Evolutionary conservation across 345 rosid genomes (phyloP).

Genomic region (Aethionema arabicum): DNA sequence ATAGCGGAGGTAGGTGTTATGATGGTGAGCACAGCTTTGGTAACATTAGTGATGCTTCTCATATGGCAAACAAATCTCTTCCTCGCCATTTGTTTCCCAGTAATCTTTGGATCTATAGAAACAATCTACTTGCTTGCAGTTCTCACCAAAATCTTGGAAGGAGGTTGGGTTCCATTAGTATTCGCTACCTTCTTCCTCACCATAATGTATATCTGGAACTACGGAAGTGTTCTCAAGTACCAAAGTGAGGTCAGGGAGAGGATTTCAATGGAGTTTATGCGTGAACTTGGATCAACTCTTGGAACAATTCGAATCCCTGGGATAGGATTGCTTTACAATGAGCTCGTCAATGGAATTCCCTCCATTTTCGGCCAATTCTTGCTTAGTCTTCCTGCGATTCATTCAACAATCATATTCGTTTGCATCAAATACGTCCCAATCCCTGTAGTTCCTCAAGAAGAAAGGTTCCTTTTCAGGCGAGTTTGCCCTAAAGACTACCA

Average conservation of each 20-base stretch:
- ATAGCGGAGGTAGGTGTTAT: slow-evolving; percentile 98
- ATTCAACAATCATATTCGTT: slow-evolving; percentile 80
- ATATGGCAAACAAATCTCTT: slow-evolving; percentile 90
- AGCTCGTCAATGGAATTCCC: slow-evolving; percentile 91
- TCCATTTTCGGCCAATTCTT: slow-evolving; percentile 86
- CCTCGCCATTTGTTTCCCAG: slow-evolving; percentile 75
- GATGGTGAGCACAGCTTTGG: slow-evolving; percentile 82
- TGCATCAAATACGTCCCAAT: slow-evolving; percentile 95
- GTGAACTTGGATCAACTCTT: slow-evolving; percentile 76
- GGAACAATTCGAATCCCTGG: slow-evolving; percentile 89
- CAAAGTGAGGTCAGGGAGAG: slow-evolving; percentile 85
- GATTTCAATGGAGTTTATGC: slow-evolving; percentile 84
- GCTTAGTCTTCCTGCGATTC: slow-evolving; percentile 84
- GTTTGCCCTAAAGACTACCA: slow-evolving; percentile 94
- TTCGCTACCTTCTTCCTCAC: slow-evolving; percentile 71
- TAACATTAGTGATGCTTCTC: slow-evolving; percentile 89
- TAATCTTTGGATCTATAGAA: slow-evolving; percentile 81
- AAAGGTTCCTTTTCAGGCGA: slow-evolving; percentile 84
- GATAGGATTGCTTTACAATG: slow-evolving; percentile 79
- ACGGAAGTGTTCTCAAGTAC: slow-evolving; percentile 93
- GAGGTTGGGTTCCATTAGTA: slow-evolving; percentile 94
- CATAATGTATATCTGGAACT: slow-evolving; percentile 92
- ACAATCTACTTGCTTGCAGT: slow-evolving; percentile 78
- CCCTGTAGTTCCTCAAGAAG: slow-evolving; percentile 88
- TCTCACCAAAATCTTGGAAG: slow-evolving; percentile 67